Percentiles rank a stretch among this genome's conserved stretches.
Evolutionary conservation across 2,329 filamentous ascomycete species (phyloP).

Genomic region (Pochonia chlamydosporia): DNA sequence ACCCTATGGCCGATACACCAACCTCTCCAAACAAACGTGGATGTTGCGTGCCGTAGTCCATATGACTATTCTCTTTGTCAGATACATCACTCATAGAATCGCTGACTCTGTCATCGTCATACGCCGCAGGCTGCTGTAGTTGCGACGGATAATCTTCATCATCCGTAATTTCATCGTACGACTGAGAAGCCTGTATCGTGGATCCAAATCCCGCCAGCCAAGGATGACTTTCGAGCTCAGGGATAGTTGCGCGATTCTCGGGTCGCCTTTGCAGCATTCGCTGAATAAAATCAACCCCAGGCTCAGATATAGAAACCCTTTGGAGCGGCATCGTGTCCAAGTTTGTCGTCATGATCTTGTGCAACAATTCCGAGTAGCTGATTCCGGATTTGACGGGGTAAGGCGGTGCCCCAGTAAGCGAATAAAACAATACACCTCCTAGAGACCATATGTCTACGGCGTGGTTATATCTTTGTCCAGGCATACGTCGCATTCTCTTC

Average conservation of each 20-base stretch:
- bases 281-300: conserved; percentile 67
- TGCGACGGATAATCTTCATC: conserved; percentile 57
- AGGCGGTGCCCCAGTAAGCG: conserved; percentile 73
- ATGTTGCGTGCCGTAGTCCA: conserved; percentile 42
- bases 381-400: conserved; percentile 74
- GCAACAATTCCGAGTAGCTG: conserved; percentile 71
- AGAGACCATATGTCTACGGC: conserved; percentile 96
- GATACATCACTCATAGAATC: conserved; percentile 58
- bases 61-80: conserved; percentile 73
- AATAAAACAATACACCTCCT: conserved; percentile 84
- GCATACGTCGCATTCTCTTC: conserved; percentile 54
- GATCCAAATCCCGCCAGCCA: conserved; percentile 55
- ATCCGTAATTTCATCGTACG: conserved; percentile 57
- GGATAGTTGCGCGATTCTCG: conserved; percentile 66
- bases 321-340: conserved; percentile 63
- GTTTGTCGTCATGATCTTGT: conserved; percentile 76
- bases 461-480: conserved; percentile 71
- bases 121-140: conserved; percentile 29
- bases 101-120: conserved; percentile 33
- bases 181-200: conserved; percentile 32
- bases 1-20: conserved; percentile 46
- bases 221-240: conserved; percentile 61
- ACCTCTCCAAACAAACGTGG: conserved; percentile 51
- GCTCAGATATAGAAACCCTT: conserved; percentile 51
- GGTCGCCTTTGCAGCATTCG: conserved; percentile 81